Conservation (phyloP, 192 early-diverging fungal species). For the Podila epicladia region DNA sequence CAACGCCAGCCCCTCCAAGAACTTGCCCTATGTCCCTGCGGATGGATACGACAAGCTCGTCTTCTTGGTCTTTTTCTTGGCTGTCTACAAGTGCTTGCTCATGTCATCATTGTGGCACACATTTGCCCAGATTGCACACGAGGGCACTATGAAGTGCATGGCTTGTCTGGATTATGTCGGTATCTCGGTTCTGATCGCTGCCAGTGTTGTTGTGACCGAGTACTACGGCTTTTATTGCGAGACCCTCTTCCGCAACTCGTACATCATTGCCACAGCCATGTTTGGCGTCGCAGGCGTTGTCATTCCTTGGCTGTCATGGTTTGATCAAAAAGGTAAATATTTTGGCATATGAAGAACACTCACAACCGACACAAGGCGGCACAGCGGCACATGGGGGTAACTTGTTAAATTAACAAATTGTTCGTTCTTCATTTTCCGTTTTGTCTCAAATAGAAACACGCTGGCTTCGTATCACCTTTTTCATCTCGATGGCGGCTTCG, state of each 20-base stretch:
- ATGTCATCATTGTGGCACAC: slow-evolving; percentile 71
- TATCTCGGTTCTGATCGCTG: slow-evolving; percentile 69
- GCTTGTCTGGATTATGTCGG: slow-evolving; percentile 73
- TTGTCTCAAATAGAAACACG: slow-evolving; percentile 23
- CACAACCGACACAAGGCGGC: background rate
- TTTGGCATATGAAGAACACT: background rate
- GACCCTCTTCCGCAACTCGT: slow-evolving; percentile 42
- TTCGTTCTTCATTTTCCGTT: background rate
- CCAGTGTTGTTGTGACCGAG: slow-evolving; percentile 64
- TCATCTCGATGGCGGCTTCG: slow-evolving; percentile 59
- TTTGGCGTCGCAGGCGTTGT: slow-evolving; percentile 61
- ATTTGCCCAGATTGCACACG: slow-evolving; percentile 65
- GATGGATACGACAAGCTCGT: slow-evolving; percentile 58
- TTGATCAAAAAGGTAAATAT: slow-evolving; percentile 55
- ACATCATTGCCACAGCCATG: slow-evolving; percentile 60
- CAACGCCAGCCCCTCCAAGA: slow-evolving; percentile 15
- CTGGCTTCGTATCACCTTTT: slow-evolving; percentile 63
- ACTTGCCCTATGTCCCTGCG: slow-evolving; percentile 45
- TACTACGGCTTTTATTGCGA: slow-evolving; percentile 71
- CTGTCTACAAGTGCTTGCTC: slow-evolving; percentile 67
- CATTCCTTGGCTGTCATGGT: slow-evolving; percentile 61
- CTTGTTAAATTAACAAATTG: background rate
- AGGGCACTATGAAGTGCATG: slow-evolving; percentile 60
- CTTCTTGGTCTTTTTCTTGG: slow-evolving; percentile 64
- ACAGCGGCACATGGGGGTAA: background rate